These are phyloP conservation scores for Pseudopyricularia javanii DNA, from an alignment of 2,329 filamentous ascomycete genomes.

Conservation along the genomic window DNA sequence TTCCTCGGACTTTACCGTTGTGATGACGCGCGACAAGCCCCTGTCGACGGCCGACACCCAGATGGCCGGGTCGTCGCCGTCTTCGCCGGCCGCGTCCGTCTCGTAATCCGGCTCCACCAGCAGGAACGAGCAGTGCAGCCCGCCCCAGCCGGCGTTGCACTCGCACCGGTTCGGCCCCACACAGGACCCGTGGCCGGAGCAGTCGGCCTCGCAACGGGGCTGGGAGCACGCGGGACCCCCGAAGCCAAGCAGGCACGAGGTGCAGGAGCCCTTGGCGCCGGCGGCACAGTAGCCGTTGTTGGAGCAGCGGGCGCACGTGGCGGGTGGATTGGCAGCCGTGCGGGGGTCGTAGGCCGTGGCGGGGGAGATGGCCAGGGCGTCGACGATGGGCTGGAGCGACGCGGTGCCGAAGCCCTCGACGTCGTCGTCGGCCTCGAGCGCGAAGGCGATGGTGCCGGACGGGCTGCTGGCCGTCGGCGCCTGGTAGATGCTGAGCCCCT, in stretches of 20 bases:
- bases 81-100: constrained; percentile 28
- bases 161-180: constrained; percentile 26
- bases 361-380: constrained; percentile 16
- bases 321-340: constrained; percentile 9
- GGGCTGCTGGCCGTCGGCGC: constrained; percentile 19
- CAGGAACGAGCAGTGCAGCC: constrained; percentile 30
- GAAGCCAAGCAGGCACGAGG: constrained; percentile 29
- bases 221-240: constrained; percentile 19
- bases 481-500: constrained; percentile 29
- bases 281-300: constrained; percentile 23
- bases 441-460: constrained; percentile 24
- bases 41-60: constrained; percentile 29
- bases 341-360: constrained; percentile 26
- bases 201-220: constrained; percentile 25
- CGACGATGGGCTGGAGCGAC: constrained; percentile 22
- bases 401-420: constrained; percentile 24
- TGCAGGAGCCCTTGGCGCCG: constrained; percentile 16
- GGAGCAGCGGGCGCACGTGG: constrained; percentile 20
- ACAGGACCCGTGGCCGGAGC: constrained; percentile 27
- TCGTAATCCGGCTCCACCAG: constrained; percentile 26
- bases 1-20: constrained; percentile 35
- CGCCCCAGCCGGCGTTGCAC: constrained; percentile 29
- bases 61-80: constrained; percentile 34
- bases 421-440: constrained; percentile 23
- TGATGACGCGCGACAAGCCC: constrained; percentile 33